phyloP scores from a whole-genome alignment of 352 stramenopile genomes.

The Pythium graminicola region DNA sequence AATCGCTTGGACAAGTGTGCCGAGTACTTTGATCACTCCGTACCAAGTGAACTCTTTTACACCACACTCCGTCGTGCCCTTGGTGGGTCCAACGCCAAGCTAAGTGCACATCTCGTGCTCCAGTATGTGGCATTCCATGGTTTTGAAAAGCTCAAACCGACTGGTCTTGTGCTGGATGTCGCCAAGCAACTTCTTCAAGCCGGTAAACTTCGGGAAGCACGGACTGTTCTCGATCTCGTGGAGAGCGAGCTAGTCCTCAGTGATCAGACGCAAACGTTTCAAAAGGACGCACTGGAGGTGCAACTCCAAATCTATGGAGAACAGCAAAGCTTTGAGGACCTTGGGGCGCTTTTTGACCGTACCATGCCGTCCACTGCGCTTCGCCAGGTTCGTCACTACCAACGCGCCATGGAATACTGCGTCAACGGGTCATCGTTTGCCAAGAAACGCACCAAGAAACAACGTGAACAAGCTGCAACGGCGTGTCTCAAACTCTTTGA shows the following conservation, averaged over 20 bases:
- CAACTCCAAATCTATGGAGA: slow-evolving; percentile 66
- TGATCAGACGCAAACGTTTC: slow-evolving; percentile 48
- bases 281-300: slow-evolving; percentile 65
- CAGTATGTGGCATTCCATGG: slow-evolving; percentile 53
- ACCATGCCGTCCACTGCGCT: slow-evolving; percentile 39
- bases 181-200: slow-evolving; percentile 37
- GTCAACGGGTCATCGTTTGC: neutral
- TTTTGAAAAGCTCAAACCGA: slow-evolving; percentile 26
- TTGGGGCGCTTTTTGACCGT: slow-evolving; percentile 44
- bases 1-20: slow-evolving; percentile 39
- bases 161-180: slow-evolving; percentile 40
- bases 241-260: slow-evolving; percentile 38
- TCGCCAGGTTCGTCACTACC: slow-evolving; percentile 52
- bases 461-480: slow-evolving; percentile 25
- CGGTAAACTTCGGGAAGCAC: slow-evolving; percentile 37
- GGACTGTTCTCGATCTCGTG: slow-evolving; percentile 51
- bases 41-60: slow-evolving; percentile 29
- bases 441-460: slow-evolving; percentile 15
- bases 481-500: slow-evolving; percentile 69
- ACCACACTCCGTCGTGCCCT: slow-evolving; percentile 35
- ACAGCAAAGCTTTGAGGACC: slow-evolving; percentile 32
- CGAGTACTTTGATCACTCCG: slow-evolving; percentile 38
- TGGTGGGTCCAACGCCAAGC: slow-evolving; percentile 19
- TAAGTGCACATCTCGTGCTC: slow-evolving; percentile 43
- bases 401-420: slow-evolving; percentile 67